Evolutionary conservation across 2,329 filamentous ascomycete genomes (phyloP), one percentile per base, ranked within the genome.

Genomic region (Colletotrichum phormii): DNA sequence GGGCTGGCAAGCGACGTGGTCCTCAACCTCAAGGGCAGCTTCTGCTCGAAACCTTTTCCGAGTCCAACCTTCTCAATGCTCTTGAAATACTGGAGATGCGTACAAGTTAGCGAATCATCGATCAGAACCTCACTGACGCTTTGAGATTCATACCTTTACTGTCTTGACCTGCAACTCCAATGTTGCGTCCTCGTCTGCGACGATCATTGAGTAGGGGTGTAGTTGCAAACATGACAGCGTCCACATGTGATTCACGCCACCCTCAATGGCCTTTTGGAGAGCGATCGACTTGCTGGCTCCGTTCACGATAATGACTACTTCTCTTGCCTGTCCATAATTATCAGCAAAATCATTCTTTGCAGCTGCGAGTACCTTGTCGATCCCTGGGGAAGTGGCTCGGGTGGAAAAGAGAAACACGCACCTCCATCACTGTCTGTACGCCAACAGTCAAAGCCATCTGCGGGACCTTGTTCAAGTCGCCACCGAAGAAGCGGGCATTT

Each of bases 201-300:
- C 92, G 62, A 95, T 89, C 84, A 95, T 88, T 62, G 92, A 90
- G 77, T 93, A 91, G 1, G 89, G 90, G 79, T 95, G 93, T 77
- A 94, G 82, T 81, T 95, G 93, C 74, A 95, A 84, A 66, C 89
- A 89, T 0, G 92, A 94, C 2, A 95, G 86, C 0, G 93, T 95
- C 92, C 93, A 95, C 91, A 94, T 94, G 82, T 95, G 93, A 80
- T 93, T 94, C 67, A 95, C 87, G 55, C 91, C 92, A 53, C 91
- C 91, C 79, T 95, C 93, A 73, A 95, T 88, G 74, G 92, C 93
- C 77, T 90, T 90, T 79, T 94, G 91, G 72, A 95, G 83, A 2
- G 93, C 93, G 22, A 92, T 82, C 1, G 93, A 89, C 80, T 95
- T 95, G 84, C 92, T 90, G 5, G 92, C 89, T 31, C 93, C 93